Base-by-base conservation (phyloP, 495 filamentous ascomycete genomes). In the Lasiosphaeria hispida region DNA sequence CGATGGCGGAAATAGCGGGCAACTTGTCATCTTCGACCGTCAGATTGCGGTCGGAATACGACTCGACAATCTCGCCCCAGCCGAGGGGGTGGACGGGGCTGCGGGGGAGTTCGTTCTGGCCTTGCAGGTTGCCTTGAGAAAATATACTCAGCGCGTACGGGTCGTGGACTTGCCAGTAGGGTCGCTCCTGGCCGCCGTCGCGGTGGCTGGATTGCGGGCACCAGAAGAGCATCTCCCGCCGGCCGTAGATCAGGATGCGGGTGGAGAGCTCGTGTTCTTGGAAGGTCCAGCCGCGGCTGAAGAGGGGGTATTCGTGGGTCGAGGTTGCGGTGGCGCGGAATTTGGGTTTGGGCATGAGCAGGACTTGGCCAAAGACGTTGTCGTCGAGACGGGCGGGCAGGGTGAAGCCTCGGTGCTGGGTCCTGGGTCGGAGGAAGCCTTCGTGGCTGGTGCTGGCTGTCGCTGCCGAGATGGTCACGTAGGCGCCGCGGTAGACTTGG, bases 261-360 rank as follows among this genome's bases (percentile, higher is more conserved):
- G 44, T 13, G 38, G 44, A 56, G 30, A 59, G 56, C 13, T 35
- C 30, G 48, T 53, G 48, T 36, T 59, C 48, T 44, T 52, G 48
- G 39, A 43, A 45, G 56, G 56, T 59, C 48, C 48, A 53, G 23
- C 40, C 48, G 37, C 56, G 56, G 10, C n/a, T 57, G 43, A 48
- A 47, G 1, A 57, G 54, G 42, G 54, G 54, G 37, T 52, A 38
- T 9, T 52, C 49, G 11, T 30, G 36, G 11, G 11, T 1, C 11
- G 15, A 7, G 9, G 9, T 4, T 5, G 4, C 15, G 10, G 35
- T 18, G 49, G 37, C 36, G 49, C 10, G 49, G 2, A 37, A 13
- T 38, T 19, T 36, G 49, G 49, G 36, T 34, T 40, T 39, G 7
- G 53, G 39, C 10, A 14, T n/a, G 39, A 47, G 39, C 14, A 57